These are phyloP conservation scores for Tricholoma matsutake DNA, from an alignment of 768 basidiomycete genomes.

Conservation along the genomic window DNA sequence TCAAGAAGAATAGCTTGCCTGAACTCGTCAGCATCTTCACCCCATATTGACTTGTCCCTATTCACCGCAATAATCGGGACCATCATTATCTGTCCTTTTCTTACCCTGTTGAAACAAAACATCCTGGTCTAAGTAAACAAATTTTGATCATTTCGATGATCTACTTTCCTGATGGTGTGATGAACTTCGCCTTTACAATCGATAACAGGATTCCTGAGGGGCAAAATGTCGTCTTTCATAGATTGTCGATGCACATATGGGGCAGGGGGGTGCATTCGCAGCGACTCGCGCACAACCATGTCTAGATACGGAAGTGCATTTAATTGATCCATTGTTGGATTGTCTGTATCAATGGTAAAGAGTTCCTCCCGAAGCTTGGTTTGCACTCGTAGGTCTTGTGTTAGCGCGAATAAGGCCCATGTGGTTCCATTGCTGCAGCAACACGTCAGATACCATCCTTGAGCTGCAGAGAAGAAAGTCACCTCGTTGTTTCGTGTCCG, in stretches of 20 bases:
- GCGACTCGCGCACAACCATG: conserved; percentile 54
- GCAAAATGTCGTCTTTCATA: conserved; percentile 50
- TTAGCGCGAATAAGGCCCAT: conserved; percentile 60
- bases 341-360: conserved; percentile 46
- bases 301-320: conserved; percentile 70
- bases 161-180: conserved; percentile 36
- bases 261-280: conserved; percentile 56
- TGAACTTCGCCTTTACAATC: conserved; percentile 41
- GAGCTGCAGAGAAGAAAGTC: background rate
- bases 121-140: background rate
- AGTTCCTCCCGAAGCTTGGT: conserved; percentile 58
- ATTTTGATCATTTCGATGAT: background rate
- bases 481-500: conserved; percentile 48
- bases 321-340: conserved; percentile 68
- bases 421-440: conserved; percentile 38
- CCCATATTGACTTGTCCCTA: conserved; percentile 53
- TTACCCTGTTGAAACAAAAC: conserved; percentile 20
- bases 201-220: conserved; percentile 42
- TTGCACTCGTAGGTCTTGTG: conserved; percentile 47
- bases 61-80: conserved; percentile 56
- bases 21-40: conserved; percentile 61
- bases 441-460: background rate
- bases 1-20: conserved; percentile 33
- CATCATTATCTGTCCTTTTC: conserved; percentile 43
- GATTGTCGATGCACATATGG: conserved; percentile 41